Evolutionary conservation across 345 rosid genomes (phyloP).

Genomic region (Eucalyptus decipiens): DNA sequence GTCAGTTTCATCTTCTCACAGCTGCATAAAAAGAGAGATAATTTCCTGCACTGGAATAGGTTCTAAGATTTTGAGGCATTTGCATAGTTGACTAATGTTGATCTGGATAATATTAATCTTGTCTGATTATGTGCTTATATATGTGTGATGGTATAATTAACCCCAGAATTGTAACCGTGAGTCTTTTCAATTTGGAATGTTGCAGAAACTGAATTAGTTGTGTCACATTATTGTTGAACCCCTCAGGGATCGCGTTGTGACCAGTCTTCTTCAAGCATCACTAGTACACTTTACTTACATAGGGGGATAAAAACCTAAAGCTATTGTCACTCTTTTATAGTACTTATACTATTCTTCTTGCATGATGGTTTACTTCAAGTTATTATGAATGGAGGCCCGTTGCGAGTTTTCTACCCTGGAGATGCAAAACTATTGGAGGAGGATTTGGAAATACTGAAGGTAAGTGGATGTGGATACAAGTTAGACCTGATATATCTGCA

Average conservation of each 20-base stretch:
- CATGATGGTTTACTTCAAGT: slow-evolving; percentile 91
- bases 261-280: slow-evolving; percentile 93
- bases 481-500: background rate
- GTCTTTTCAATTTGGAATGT: background rate
- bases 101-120: background rate
- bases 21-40: background rate
- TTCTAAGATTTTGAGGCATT: background rate
- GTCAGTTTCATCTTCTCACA: background rate
- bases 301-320: background rate
- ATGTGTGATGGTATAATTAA: background rate
- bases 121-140: background rate
- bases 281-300: slow-evolving; percentile 33
- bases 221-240: slow-evolving; percentile 78
- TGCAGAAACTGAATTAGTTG: slow-evolving; percentile 79
- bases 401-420: slow-evolving; percentile 46
- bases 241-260: slow-evolving; percentile 80
- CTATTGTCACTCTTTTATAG: background rate
- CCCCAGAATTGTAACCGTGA: background rate
- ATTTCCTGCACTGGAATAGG: background rate
- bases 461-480: background rate
- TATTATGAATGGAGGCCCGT: slow-evolving; percentile 74
- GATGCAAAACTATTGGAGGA: slow-evolving; percentile 78
- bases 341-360: background rate
- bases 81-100: background rate
- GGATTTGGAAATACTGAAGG: slow-evolving; percentile 85